phyloP scores from a whole-genome alignment of 352 stramenopile species.

The Globisporangium canariense region DNA sequence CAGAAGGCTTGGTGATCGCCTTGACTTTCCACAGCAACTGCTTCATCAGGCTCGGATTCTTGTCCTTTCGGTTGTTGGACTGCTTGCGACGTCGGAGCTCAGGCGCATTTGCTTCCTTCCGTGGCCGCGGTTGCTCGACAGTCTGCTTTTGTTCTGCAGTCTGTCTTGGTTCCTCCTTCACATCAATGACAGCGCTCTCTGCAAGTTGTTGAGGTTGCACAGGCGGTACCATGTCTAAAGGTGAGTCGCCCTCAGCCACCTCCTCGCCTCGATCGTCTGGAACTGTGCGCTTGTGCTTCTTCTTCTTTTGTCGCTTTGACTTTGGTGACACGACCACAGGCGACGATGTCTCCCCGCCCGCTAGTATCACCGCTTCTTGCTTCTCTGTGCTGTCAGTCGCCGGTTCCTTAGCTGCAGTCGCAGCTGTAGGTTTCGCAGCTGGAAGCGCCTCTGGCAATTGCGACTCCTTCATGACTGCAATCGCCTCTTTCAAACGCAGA shows the following conservation, averaged over 20 bases:
- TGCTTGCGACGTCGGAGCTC: slow-evolving; percentile 15
- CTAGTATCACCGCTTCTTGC: not conserved
- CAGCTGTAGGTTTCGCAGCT: not conserved
- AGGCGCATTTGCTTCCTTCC: not conserved
- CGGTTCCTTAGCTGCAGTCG: not conserved
- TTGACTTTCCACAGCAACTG: slow-evolving; percentile 68
- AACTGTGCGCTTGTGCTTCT: slow-evolving; percentile 8
- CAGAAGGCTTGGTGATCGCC: not conserved
- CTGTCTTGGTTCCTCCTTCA: not conserved
- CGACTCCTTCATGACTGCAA: not conserved
- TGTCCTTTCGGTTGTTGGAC: slow-evolving; percentile 6
- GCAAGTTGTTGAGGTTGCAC: not conserved
- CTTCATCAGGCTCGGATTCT: slow-evolving; percentile 37
- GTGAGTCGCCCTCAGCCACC: not conserved
- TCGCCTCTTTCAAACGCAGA: not conserved
- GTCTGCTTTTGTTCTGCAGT: not conserved
- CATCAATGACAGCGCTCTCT: not conserved
- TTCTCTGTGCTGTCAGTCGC: not conserved
- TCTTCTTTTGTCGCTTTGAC: slow-evolving; percentile 14
- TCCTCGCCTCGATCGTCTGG: not conserved
- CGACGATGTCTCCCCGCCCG: not conserved
- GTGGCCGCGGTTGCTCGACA: slow-evolving; percentile 7
- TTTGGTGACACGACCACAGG: slow-evolving; percentile 2
- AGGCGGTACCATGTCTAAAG: not conserved
- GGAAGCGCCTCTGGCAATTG: too few relatives aligned